Base-by-base conservation (phyloP, 2,329 filamentous ascomycete species). In the Emydomyces testavorans region DNA sequence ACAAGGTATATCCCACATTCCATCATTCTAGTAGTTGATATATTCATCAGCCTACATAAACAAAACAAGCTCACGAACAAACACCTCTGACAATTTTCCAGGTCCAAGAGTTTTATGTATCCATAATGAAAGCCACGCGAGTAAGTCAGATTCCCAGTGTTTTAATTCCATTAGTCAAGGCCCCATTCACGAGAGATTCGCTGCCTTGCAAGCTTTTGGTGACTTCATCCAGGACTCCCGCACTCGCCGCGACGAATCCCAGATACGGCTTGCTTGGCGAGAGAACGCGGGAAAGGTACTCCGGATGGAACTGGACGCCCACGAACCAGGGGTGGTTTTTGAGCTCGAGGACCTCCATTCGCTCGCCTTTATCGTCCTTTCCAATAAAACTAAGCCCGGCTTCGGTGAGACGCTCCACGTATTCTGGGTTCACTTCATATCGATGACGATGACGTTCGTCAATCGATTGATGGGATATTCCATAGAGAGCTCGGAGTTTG, bases 351-450 rank as follows among this genome's bases (percentile, higher is more conserved):
- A 88, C 76, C 68, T 93, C 87, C 82, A 92, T 87, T 26, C 87
- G 77, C 56, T 82, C 77, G 37, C 83, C 85, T 51, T 75, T 79
- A 50, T 84, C 80, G 59, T 93, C 87, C 64, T 87, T 88, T 54
- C 83, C 85, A 50, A 89, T 75, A 60, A 93, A 89, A 35, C 74
- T 70, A 26, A 94, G 71, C 0, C 87, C 88, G 4, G 74, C 78
- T 38, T 76, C 67, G 54, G 85, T 75, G 2, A 94, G 72, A 26
- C 68, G 67, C 3, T 82, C 78, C 45, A 93, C 78, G 59, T 82
- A 82, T 8, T 78, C 76, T 0, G 88, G 87, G 68, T 94, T 94
- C 54, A 94, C 85, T 69, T 94, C 88, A 63, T 94, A 94, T 31
- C 87, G 78, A 67, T 94, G 88, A 51, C 88, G 79, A 65, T 94